Evolutionary conservation across 306 rosid genomes (phyloP), one percentile per base, ranked within the genome.

Genomic region (Quercus wislizeni): DNA sequence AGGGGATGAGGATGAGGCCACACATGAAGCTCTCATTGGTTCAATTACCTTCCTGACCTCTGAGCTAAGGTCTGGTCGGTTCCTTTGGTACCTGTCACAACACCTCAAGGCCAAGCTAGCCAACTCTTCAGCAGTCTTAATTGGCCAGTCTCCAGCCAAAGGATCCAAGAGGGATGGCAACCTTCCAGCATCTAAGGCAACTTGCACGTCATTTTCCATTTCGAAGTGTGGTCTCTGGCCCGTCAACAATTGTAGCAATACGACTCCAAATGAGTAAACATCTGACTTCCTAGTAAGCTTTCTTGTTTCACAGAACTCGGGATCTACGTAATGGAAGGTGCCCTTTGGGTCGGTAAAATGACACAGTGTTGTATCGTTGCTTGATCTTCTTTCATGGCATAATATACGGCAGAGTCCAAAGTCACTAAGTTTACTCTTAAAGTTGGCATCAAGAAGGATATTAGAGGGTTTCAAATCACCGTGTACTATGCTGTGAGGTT

Each of bases 401-500:
- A 88, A 78, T 13, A 85, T 73, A n/a, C 86, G 86, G 55, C 87
- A 81, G 79, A 83, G 85, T n/a, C 89, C 91, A 30, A 88, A 88
- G 75, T 88, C 92, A 12, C 92, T 85, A 6, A 88, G 92, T 75
- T 88, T 88, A 83, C 88, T 83, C 15, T 67, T 85, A 63, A 70
- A 86, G 71, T 84, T 77, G 14, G 74, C 73, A 72, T 86, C 89
- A 3, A 88, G 90, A 21, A 88, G 84, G 43, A 88, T 54, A 38
- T 88, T 88, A n/a, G 85, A 76, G 10, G 92, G 92, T 55, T 88
- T 88, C 85, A 88, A 70, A 72, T 88, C 92, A 43, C 92, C 92
- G 19, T 88, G 92, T 41, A 86, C 81, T 6, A 88, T 70, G 79
- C 82, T 61, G 69, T 88, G 81, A 49, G 92, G 92, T 71, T 82